These are phyloP conservation scores for Trichophyton verrucosum DNA, from an alignment of 2,329 filamentous ascomycete species.

Conservation along the genomic window DNA sequence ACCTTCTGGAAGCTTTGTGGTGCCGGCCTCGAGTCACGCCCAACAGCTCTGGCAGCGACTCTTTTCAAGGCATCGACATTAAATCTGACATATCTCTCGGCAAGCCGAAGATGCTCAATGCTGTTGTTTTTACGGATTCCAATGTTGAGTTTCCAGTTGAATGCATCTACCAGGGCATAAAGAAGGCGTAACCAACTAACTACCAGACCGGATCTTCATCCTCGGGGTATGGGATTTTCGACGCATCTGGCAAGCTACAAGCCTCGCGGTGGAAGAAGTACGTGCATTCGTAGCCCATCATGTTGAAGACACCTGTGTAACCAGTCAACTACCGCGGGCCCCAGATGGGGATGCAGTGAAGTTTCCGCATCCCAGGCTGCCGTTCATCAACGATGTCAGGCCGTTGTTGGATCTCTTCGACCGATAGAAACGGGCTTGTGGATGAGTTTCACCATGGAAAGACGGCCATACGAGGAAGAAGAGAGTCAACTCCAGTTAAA, in stretches of 20 bases:
- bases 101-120: background rate
- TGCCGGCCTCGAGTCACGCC: too few species aligned
- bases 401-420: background rate
- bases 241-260: conserved; percentile 4
- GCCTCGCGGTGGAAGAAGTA: conserved; percentile 18
- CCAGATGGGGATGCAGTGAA: background rate
- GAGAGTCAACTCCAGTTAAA: background rate
- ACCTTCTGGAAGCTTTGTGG: too few species aligned
- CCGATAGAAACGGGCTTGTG: conserved; percentile 8
- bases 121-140: conserved; percentile 13
- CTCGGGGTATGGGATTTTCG: conserved; percentile 16
- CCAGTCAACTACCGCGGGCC: too few species aligned
- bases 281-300: background rate
- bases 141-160: conserved; percentile 17
- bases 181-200: conserved; percentile 13
- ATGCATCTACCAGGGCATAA: conserved; percentile 15
- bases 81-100: too few species aligned
- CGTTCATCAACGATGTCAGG: background rate
- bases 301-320: too few species aligned
- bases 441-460: background rate
- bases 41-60: too few species aligned
- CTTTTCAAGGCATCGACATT: too few species aligned
- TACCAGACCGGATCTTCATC: conserved; percentile 21
- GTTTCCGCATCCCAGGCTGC: background rate
- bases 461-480: background rate